Evolutionary conservation across 371 early-diverging fungal species (phyloP).

Genomic region (Encephalitozoon hellem): DNA sequence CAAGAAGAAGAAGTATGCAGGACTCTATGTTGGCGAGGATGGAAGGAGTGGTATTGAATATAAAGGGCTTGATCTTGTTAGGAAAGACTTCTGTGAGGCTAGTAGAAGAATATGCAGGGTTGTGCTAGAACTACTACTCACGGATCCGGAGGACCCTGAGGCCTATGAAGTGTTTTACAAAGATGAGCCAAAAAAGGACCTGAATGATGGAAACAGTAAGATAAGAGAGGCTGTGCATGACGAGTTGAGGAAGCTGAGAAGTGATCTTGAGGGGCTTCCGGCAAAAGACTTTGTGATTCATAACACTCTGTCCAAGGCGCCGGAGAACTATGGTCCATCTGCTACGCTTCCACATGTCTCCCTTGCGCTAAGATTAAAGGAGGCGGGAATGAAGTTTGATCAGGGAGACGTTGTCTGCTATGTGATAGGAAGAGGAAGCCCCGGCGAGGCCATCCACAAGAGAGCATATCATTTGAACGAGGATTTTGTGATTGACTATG

Average conservation of each 20-base stretch:
- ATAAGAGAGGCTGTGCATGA: slow-evolving; percentile 17
- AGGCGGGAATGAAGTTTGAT: slow-evolving; percentile 66
- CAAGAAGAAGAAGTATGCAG: slow-evolving; percentile 99
- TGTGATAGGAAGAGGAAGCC: slow-evolving; percentile 72
- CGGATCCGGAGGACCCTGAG: neutral
- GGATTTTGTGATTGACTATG: slow-evolving; percentile 65
- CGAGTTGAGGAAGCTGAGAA: neutral
- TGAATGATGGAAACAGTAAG: neutral
- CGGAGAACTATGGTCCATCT: slow-evolving; percentile 77
- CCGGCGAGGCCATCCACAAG: slow-evolving; percentile 63
- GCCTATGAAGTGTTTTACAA: neutral
- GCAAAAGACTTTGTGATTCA: slow-evolving; percentile 79
- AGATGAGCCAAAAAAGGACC: neutral
- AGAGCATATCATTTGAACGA: slow-evolving; percentile 81
- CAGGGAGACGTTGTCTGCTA: slow-evolving; percentile 87
- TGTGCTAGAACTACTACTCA: slow-evolving; percentile 58
- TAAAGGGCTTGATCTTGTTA: slow-evolving; percentile 90
- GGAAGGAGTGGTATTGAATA: slow-evolving; percentile 67
- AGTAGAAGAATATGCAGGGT: slow-evolving; percentile 74
- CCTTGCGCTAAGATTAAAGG: slow-evolving; percentile 76
- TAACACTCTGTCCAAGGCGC: slow-evolving; percentile 74
- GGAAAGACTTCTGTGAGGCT: slow-evolving; percentile 91
- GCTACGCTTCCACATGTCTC: slow-evolving; percentile 84
- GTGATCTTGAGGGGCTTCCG: slow-evolving; percentile 59
- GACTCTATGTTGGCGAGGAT: slow-evolving; percentile 66